Percentiles rank a stretch among this genome's conserved stretches.
Conservation (phyloP, 164 flowering plant genomes). For the Paratinospora sagittata region DNA sequence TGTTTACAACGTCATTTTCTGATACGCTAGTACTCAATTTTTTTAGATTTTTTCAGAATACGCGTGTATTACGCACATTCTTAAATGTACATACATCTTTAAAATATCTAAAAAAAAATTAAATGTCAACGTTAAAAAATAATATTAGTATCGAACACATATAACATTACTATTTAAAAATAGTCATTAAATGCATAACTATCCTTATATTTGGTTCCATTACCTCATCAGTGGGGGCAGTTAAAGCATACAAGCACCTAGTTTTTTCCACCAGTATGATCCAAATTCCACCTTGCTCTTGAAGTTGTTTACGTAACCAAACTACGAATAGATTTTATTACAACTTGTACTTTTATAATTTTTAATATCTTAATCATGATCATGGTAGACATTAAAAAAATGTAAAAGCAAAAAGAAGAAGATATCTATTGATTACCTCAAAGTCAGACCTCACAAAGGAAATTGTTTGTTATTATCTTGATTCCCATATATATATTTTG, state of each 20-base stretch:
- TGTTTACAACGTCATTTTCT: no score
- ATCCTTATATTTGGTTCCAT: background rate
- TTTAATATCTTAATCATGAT: background rate
- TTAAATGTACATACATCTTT: no score
- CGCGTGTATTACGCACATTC: no score
- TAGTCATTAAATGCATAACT: background rate
- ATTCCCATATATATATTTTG: conserved; percentile 1
- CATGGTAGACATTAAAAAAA: background rate
- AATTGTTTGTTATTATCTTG: conserved; percentile 2
- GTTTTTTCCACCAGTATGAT: background rate
- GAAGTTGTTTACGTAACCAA: conserved; percentile 3
- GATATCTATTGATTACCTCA: background rate
- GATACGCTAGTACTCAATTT: no score
- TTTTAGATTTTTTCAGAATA: no score
- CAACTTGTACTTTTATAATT: background rate
- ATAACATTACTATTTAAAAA: no score
- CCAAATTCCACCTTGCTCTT: background rate
- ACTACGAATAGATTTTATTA: background rate
- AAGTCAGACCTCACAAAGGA: background rate
- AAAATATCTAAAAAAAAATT: no score
- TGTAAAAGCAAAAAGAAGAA: background rate
- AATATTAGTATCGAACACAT: no score
- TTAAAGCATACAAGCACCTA: background rate
- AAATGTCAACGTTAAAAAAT: no score
- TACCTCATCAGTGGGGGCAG: background rate